Percentiles rank a stretch among this genome's conserved stretches.
These are phyloP conservation scores for Mucor mucedo DNA, from an alignment of 371 early-diverging fungal genomes.

Conservation along the genomic window DNA sequence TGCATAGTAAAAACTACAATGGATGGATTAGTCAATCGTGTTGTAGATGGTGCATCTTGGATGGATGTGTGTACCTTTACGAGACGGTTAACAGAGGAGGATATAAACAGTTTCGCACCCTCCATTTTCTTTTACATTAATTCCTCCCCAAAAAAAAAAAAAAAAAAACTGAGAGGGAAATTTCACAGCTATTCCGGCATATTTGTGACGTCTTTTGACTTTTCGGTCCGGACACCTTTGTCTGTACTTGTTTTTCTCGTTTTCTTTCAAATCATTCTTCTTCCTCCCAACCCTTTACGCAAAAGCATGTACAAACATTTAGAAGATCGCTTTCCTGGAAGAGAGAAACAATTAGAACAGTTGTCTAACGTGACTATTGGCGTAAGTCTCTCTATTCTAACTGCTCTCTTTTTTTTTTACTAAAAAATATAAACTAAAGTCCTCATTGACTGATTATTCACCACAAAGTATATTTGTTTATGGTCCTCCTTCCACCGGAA, in stretches of 20 bases:
- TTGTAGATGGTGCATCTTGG: constrained; percentile 6
- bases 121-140: constrained; percentile 6
- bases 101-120: constrained; percentile 15
- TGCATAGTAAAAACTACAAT: constrained; percentile 53
- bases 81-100: constrained; percentile 40
- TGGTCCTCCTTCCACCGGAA: constrained; percentile 80
- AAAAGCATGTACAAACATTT: constrained; percentile 20
- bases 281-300: no score
- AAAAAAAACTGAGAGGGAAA: constrained; percentile 9
- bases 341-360: constrained; percentile 63
- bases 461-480: constrained; percentile 60
- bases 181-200: not conserved
- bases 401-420: not conserved
- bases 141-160: not conserved
- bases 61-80: constrained; percentile 23
- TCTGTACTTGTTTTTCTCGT: not conserved
- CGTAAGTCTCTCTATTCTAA: constrained; percentile 26
- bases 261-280: not conserved
- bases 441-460: not conserved
- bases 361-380: constrained; percentile 61
- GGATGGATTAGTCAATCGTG: constrained; percentile 28
- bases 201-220: not conserved
- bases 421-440: not conserved
- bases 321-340: constrained; percentile 59
- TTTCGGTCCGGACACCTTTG: not conserved